Evolutionary conservation across 192 early-diverging fungal species (phyloP), one percentile per base, ranked within the genome.

Genomic region (Linderina pennispora): DNA sequence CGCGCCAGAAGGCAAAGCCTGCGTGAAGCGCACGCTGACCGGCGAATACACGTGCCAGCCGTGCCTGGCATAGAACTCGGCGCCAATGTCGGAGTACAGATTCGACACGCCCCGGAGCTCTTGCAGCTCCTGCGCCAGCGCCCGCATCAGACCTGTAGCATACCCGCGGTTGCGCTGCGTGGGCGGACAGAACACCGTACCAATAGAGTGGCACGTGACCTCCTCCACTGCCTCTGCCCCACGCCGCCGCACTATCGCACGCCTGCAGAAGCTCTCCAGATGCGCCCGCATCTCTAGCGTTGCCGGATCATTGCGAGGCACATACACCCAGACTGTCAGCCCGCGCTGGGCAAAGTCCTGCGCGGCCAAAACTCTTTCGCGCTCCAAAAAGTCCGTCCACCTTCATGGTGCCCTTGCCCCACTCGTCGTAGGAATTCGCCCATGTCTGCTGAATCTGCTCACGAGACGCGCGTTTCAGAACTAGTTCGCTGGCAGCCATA

Each of bases 81-180:
- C 33, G 8, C 45, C 45, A 16, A 48, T 23, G 22, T 48, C 45
- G 21, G 45, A 48, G 36, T 48, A 48, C 18, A 48, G 35, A 13
- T 11, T 48, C 6, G 45, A 48, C 19, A 21, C 17, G 2, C 9
- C 9, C 8, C 28, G 6, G 28, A 5, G 28, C 11, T 5, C 11
- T 8, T 13, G 14, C 23, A 23, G 9, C 7, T 2, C 34, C 23
- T 35, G 33, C 23, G 23, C 34, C n/a, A 13, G 8, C 17, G 14
- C 9, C 11, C 11, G 5, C 28, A 31, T 31, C 6, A 31, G 28
- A 31, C 6, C 28, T 8, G 28, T 8, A 8, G 28, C 45, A 16
- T 48, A 48, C 8, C 45, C 45, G 10, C 35, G 13, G 22, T 34
- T 34, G 5, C 45, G 45, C 11, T 35, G 14, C 19, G 9, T 11